Base-by-base conservation (phyloP, 495 filamentous ascomycete genomes). In the Podospora pseudocomata region DNA sequence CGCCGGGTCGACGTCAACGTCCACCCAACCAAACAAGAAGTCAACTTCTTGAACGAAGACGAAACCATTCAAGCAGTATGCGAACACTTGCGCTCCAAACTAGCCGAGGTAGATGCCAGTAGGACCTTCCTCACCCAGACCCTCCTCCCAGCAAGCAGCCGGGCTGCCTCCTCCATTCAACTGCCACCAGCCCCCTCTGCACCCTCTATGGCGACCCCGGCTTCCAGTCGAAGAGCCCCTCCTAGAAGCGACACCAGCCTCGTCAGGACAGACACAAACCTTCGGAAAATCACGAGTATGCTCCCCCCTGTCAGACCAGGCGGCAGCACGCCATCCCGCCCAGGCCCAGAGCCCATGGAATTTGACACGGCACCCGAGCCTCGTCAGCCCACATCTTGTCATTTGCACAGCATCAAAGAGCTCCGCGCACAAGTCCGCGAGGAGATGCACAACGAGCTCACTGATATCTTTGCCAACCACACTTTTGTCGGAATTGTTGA, bases 41-140 rank as follows among this genome's bases (percentile, higher is more conserved):
- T 99, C 32, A 96, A 98, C 75, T 98, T 99, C 75, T 84, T 99
- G 4, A 97, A 98, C 70, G 96, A 99, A 75, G 96, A 98, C 71
- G 95, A 98, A 71, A 96, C 98, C 65, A 90, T 97, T 68, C 92
- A 97, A 73, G 86, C 85, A 60, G 89, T 99, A 32, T 97, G 93
- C 79, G 86, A 88, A 68, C 89, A 92, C 63, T 89, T 98, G 62
- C 87, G 91, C 59, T 83, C 86, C 15, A 91, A 91, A 67, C 84
- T 99, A 5, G 89, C 92, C 3, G 89, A 92, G 67, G 94, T 97
- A 23, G 96, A 99, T 80, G 92, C 92, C 15, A 98, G 96, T 76
- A 86, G 96, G 64, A 96, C 93, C 7, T 99, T 97, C 79, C 82
- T 94, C 74, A 97, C 93, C 4, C 96, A 99, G 77, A 96, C 88